Evolutionary conservation across 2,329 filamentous ascomycete species (phyloP).

Genomic region (Intubia oerlemansii): DNA sequence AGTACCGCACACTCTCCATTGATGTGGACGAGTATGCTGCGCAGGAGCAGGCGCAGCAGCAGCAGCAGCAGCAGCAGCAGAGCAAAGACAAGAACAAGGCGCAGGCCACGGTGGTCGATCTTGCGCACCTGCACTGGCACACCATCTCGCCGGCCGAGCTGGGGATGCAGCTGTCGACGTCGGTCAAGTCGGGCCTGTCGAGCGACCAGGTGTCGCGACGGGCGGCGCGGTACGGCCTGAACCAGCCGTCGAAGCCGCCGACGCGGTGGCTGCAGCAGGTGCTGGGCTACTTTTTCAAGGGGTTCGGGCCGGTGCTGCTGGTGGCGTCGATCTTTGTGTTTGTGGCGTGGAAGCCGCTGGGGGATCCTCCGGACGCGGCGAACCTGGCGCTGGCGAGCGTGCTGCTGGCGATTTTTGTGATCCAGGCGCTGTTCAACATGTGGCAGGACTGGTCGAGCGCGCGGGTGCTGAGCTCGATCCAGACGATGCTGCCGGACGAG

Average conservation of each 20-base stretch:
- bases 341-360: slow-evolving; percentile 55
- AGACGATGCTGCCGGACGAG: slow-evolving; percentile 56
- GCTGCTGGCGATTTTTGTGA: slow-evolving; percentile 44
- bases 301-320: slow-evolving; percentile 53
- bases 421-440: slow-evolving; percentile 48
- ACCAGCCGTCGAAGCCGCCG: slow-evolving; percentile 43
- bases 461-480: slow-evolving; percentile 60
- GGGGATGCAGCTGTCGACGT: slow-evolving; percentile 35
- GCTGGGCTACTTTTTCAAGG: slow-evolving; percentile 53
- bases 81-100: slow-evolving; percentile 16
- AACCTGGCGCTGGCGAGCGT: slow-evolving; percentile 58
- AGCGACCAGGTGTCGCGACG: slow-evolving; percentile 31
- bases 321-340: slow-evolving; percentile 51
- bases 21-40: slow-evolving; percentile 31
- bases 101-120: slow-evolving; percentile 18
- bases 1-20: slow-evolving; percentile 32
- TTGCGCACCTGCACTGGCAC: slow-evolving; percentile 48
- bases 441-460: slow-evolving; percentile 60
- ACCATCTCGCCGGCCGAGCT: slow-evolving; percentile 34
- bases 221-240: slow-evolving; percentile 39
- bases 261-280: slow-evolving; percentile 35
- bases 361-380: slow-evolving; percentile 44
- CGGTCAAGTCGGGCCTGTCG: slow-evolving; percentile 35
- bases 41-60: no score
- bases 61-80: slow-evolving; percentile 22